A percentile compares a stretch with the other conserved stretches of the same genome.
phyloP scores from a whole-genome alignment of 257 asterid species.

The Nicotiana knightiana region DNA sequence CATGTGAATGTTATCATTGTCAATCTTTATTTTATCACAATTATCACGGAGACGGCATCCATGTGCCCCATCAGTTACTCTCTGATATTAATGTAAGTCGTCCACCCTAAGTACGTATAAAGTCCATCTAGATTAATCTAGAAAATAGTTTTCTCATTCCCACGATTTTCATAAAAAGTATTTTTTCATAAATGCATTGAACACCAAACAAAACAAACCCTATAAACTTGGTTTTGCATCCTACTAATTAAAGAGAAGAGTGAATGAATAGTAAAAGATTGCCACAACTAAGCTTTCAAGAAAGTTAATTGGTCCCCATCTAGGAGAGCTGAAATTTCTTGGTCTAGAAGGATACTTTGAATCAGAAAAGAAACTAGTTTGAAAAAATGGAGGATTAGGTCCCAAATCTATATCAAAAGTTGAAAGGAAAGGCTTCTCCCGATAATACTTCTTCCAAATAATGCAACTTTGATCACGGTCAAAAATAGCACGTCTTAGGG shows the following conservation, averaged over 20 bases:
- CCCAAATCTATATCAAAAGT: neutral
- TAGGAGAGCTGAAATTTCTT: neutral
- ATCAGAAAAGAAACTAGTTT: constrained; percentile 1
- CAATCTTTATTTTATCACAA: neutral
- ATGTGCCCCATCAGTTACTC: too few species aligned
- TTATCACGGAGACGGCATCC: neutral
- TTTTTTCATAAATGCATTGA: neutral
- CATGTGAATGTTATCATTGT: too few species aligned
- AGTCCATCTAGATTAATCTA: neutral
- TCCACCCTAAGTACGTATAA: neutral
- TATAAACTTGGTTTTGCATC: neutral
- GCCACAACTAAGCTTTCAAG: neutral
- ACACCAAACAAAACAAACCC: neutral
- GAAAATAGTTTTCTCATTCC: neutral
- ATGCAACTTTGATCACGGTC: neutral
- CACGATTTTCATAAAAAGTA: neutral
- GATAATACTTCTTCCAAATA: neutral
- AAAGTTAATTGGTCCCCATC: constrained; percentile 1
- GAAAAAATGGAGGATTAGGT: neutral
- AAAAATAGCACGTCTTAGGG: neutral
- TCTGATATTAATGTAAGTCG: neutral
- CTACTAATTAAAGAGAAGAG: neutral
- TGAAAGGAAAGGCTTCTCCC: constrained; percentile 2
- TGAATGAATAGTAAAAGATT: neutral
- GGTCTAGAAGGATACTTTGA: constrained; percentile 3